Base-by-base conservation (phyloP, 75 land plant species). In the Picea sitchensis region DNA sequence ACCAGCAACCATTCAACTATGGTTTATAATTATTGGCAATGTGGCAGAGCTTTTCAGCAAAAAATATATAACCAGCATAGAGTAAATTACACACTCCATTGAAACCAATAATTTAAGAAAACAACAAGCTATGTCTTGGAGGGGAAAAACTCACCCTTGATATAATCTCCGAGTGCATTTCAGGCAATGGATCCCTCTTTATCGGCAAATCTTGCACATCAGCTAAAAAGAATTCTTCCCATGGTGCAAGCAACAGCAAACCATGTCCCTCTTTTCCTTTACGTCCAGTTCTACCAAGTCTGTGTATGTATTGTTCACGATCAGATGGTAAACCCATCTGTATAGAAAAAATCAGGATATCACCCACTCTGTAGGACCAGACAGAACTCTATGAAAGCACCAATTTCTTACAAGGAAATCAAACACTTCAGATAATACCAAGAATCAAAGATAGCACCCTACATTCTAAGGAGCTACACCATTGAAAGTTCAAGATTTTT, bases 251-350 rank as follows among this genome's bases (percentile, higher is more conserved):
- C 80, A 94, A 76, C 81, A 94, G 65, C 18, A 92, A 65, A 60
- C 92, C 92, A 67, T 88, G 83, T 2, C 94, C 94, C 58, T 83
- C 92, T 81, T 94, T 91, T 36, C 87, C 92, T 73, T 84, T 77
- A 18, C 92, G 88, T 11, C 92, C 92, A 41, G 96, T 91, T 69
- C 94, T 85, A 65, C 91, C 92, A 81, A 91, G 86, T 8, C 92
- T 86, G 74, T 87, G 92, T 58, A 90, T 94, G 62, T 94, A 91
- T 73, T 90, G 89, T 64, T 88, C 92, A 44, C 92, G 81, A 65
- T 82, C 89, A 34, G 87, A 64, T 67, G 96, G 94, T 61, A 91
- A 76, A n/a, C 96, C 96, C 57, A 94, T 83, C 96, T 93, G 74
- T 41, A 44, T 65, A 65, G 9, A 26, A 31, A 6, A 72, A 36